Base-by-base conservation (phyloP, 2,329 filamentous ascomycete genomes). In the Penicillium digitatum region DNA sequence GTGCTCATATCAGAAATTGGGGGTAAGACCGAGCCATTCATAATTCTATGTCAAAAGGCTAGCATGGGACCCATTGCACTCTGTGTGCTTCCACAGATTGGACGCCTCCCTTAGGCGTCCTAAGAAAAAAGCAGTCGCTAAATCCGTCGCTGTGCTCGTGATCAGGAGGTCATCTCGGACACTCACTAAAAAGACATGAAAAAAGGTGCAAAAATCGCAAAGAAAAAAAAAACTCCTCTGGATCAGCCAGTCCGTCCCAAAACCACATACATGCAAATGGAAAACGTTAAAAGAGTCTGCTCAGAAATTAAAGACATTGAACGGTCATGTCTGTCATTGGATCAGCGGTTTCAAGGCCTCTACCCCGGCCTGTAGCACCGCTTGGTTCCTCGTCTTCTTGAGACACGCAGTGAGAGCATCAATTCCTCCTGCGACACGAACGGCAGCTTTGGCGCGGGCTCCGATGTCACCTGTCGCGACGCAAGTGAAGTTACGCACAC, bases 281-380 rank as follows among this genome's bases (percentile, higher is more conserved):
- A 44, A 49, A 56, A 60, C n/a, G 44, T 55, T 47, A 55, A 34
- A 37, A 51, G 34, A 34, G 27, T 38, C 26, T 35, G n/a, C 49
- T 34, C 34, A 42, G 31, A 39, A 48, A 48, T 38, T 42, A 52
- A 34, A 47, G 57, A 50, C 24, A 46, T 24, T 22, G 18, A 20
- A 29, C 9, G 14, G 32, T 32, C 40, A 53, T 49, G 42, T 3
- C 38, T 18, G 31, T 35, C 61, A 61, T 57, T 80, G 80, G 38
- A 88, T 68, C 59, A 91, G 65, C 52, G 81, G 76, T 76, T 92
- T 92, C 66, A 95, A 69, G 1, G 87, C 87, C 66, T 90, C 83
- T 5, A 90, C 84, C 0, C 86, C 85, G 16, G 87, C 77, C 65
- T 87, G 82, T 47, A 95, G 68, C 24, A 96, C 85, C 60, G 88